Evolutionary conservation across 1,284 basidiomycete species (phyloP), one percentile per base, ranked within the genome.

Genomic region (Coniferiporia sulphurascens): DNA sequence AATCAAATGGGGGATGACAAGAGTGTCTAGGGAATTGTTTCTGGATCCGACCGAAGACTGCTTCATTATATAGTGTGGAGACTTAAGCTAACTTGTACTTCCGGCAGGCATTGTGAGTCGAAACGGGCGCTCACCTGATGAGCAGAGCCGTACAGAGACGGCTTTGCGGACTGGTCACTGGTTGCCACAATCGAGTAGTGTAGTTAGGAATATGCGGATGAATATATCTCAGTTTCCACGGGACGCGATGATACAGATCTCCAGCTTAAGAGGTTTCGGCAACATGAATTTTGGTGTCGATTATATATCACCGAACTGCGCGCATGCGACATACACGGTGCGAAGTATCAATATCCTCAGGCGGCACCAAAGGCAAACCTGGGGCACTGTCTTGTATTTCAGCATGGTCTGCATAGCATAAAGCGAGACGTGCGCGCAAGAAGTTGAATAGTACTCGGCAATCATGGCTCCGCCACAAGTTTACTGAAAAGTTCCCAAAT

Each of bases 1-100:
- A 27, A 55, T 45, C 52, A 48, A 50, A 45, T 56, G 45, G 45
- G 53, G 36, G 48, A 64, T 52, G 63, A 53, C 60, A 56, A n/a
- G 9, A 12, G 12, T 50, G 35, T n/a, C 38, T 8, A 1, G 15
- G 13, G 6, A 35, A 52, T 41, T 41, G 38, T 8, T 8, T 41
- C 12, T 41, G 9, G 51, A n/a, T 22, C 21, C 51, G 50, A 12
- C n/a, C n/a, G n/a, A 48, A 52, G 27, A 36, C 32, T 17, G 19
- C 51, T 52, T 52, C 21, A 22, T 17, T 46, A 38, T 52, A 52
- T 52, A 52, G 51, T 41, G 17, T n/a, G 13, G 17, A 43, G 51
- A 61, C 49, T 52, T 51, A 48, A 22, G 54, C 57, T 59, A 38
- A 21, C 36, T 17, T 21, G 10, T 41, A 48, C 35, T 48, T 27